Evolutionary conservation across 495 filamentous ascomycete genomes (phyloP).

Genomic region (Daldinia vernicosa): DNA sequence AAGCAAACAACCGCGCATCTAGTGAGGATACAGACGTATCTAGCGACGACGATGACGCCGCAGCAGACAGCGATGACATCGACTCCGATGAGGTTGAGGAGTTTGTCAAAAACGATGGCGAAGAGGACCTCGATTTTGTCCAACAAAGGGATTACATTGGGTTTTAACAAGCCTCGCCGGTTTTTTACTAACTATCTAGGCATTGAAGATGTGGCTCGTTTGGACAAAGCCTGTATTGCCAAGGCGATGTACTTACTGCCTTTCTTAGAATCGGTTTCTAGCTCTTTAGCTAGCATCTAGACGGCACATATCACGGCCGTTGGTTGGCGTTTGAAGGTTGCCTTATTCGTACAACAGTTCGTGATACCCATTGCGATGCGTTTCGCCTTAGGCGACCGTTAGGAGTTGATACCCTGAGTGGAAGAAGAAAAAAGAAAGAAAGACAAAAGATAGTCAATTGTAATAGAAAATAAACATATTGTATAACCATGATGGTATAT

Average conservation of each 20-base stretch:
- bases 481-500: neutral
- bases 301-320: conserved; percentile 20
- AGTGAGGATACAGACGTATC: conserved; percentile 75
- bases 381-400: conserved; percentile 11
- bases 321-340: conserved; percentile 38
- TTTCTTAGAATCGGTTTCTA: conserved; percentile 18
- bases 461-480: conserved; percentile 9
- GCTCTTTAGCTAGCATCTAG: conserved; percentile 21
- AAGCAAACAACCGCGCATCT: conserved; percentile 44
- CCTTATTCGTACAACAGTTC: conserved; percentile 28
- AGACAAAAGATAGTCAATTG: conserved; percentile 21
- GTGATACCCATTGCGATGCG: conserved; percentile 39
- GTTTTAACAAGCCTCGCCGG: conserved; percentile 44
- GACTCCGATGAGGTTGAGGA: conserved; percentile 89
- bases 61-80: conserved; percentile 83
- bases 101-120: conserved; percentile 61
- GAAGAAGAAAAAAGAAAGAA: conserved; percentile 23
- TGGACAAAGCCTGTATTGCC: conserved; percentile 23
- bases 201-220: conserved; percentile 16
- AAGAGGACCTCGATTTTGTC: conserved; percentile 51
- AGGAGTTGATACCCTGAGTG: conserved; percentile 37
- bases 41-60: conserved; percentile 84
- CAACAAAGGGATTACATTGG: conserved; percentile 60
- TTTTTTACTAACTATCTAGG: conserved; percentile 39
- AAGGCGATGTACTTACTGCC: conserved; percentile 18